phyloP scores from a whole-genome alignment of 257 asterid species.

The Rubia yunnanensis region DNA sequence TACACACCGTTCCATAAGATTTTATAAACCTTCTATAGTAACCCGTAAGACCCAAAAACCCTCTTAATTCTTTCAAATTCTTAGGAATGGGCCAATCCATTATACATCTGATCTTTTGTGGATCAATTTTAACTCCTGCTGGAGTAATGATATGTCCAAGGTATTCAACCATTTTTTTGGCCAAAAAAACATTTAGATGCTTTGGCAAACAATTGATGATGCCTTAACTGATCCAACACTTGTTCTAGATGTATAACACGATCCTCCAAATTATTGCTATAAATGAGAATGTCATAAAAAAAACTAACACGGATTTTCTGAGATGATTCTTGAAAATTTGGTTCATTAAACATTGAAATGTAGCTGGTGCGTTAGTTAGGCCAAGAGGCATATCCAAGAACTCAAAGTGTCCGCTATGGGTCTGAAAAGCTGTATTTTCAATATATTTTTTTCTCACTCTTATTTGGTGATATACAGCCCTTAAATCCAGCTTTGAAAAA shows the following conservation, averaged over 20 bases:
- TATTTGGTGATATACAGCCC: neutral
- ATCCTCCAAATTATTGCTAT: neutral
- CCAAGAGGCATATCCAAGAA: neutral
- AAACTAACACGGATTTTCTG: neutral
- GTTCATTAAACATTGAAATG: neutral
- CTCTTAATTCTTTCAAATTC: neutral
- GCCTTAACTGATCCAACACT: neutral
- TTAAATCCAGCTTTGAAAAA: neutral
- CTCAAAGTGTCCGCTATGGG: neutral
- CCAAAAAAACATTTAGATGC: neutral
- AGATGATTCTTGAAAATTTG: neutral
- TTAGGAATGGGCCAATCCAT: neutral
- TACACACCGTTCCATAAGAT: neutral
- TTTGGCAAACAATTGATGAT: neutral
- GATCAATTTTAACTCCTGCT: neutral
- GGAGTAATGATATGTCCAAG: neutral
- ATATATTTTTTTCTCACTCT: neutral
- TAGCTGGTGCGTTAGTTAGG: neutral
- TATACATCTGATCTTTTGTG: too few relatives aligned
- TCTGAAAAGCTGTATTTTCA: neutral
- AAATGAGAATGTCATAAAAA: neutral
- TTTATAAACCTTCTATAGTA: neutral
- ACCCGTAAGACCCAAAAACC: neutral
- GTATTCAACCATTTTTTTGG: neutral
- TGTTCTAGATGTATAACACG: neutral